Percentiles rank a stretch among this genome's conserved stretches.
phyloP scores from a whole-genome alignment of 331 rosid genomes.

The Phaseolus coccineus region DNA sequence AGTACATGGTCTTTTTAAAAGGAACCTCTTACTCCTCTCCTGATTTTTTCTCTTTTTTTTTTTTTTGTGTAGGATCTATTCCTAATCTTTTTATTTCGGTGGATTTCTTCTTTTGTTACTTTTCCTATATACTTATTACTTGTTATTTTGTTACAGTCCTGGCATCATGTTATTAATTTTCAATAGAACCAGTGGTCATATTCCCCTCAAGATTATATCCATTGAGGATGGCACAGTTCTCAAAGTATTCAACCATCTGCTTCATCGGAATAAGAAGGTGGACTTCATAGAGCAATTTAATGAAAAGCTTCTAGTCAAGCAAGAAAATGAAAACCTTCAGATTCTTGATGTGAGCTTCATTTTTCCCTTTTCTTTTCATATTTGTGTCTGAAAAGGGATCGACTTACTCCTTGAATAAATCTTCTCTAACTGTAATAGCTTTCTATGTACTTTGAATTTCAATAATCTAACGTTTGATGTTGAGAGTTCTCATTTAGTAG shows the following conservation, averaged over 20 bases:
- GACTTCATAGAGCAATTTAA: slow-evolving; percentile 96
- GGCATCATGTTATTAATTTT: slow-evolving; percentile 91
- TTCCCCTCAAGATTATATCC: slow-evolving; percentile 89
- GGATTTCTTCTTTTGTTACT: slow-evolving; percentile 13
- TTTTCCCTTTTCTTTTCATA: not conserved
- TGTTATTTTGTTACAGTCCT: slow-evolving; percentile 60
- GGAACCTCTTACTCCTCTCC: not conserved
- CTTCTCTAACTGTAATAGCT: not conserved
- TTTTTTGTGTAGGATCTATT: not conserved
- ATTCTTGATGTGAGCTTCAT: slow-evolving; percentile 78
- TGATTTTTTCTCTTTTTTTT: not conserved
- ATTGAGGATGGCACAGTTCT: slow-evolving; percentile 96
- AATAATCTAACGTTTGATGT: not conserved
- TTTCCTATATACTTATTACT: slow-evolving; percentile 15
- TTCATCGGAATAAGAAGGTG: slow-evolving; percentile 89
- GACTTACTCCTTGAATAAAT: not conserved
- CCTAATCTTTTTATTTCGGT: slow-evolving; percentile 6
- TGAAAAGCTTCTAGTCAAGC: slow-evolving; percentile 97
- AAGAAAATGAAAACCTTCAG: slow-evolving; percentile 96
- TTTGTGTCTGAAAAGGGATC: not conserved
- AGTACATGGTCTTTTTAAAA: not conserved
- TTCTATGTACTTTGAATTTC: not conserved
- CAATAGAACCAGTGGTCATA: slow-evolving; percentile 73
- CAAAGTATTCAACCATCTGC: slow-evolving; percentile 85
- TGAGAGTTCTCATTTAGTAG: not conserved